Evolutionary conservation across 1,284 basidiomycete genomes (phyloP).

Genomic region (Crepidotus sp.): DNA sequence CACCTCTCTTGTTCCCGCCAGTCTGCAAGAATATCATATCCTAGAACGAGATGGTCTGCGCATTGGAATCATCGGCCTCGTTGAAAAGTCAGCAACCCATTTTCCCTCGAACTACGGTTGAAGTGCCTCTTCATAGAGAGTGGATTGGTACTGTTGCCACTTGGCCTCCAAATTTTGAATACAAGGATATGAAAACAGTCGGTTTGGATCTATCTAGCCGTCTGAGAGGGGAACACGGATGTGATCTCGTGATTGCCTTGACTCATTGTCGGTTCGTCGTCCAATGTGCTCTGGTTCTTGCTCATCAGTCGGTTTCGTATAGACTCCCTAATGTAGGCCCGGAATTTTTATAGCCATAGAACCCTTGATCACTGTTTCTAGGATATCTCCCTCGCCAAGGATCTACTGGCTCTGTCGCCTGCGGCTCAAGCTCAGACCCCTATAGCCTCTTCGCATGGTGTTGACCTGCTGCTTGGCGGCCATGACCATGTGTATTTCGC

Average conservation of each 20-base stretch:
- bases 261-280: slow-evolving; percentile 67
- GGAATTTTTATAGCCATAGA: background rate
- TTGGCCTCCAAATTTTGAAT: slow-evolving; percentile 69
- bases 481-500: slow-evolving; percentile 88
- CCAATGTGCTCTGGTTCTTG: slow-evolving; percentile 1
- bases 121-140: slow-evolving; percentile 35
- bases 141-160: slow-evolving; percentile 83
- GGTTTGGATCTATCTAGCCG: slow-evolving; percentile 58
- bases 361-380: slow-evolving; percentile 24
- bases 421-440: slow-evolving; percentile 37
- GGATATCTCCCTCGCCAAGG: slow-evolving; percentile 57
- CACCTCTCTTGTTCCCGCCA: slow-evolving; percentile 50
- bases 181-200: slow-evolving; percentile 60
- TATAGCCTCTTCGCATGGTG: slow-evolving; percentile 58
- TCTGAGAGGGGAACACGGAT: slow-evolving; percentile 62
- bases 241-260: slow-evolving; percentile 74
- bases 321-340: slow-evolving; percentile 51
- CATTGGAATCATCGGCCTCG: slow-evolving; percentile 75
- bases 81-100: slow-evolving; percentile 52
- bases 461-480: slow-evolving; percentile 81
- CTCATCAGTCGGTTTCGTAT: slow-evolving; percentile 5
- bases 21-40: slow-evolving; percentile 51
- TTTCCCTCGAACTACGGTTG: background rate
- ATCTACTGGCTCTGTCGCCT: slow-evolving; percentile 52
- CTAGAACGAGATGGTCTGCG: slow-evolving; percentile 60